Percentiles rank a stretch among this genome's conserved stretches.
These are phyloP conservation scores for Boletus smithii DNA, from an alignment of 1,284 basidiomycete genomes.

Conservation along the genomic window DNA sequence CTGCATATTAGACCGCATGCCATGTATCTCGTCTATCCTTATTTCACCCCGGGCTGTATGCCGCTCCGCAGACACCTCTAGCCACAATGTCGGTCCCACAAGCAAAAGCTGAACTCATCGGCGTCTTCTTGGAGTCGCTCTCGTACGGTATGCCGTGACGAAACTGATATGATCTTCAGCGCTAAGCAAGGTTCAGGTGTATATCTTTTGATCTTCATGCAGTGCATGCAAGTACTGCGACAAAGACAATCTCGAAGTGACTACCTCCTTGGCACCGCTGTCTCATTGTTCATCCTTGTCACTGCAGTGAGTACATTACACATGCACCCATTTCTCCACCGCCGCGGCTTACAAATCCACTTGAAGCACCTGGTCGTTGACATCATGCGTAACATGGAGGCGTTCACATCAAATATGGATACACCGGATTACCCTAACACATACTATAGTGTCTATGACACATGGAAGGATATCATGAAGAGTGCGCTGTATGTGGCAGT, in stretches of 20 bases:
- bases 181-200: conserved; percentile 7
- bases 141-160: conserved; percentile 12
- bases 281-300: conserved; percentile 19
- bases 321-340: background rate
- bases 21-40: background rate
- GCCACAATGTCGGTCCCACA: background rate
- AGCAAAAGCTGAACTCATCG: conserved; percentile 14
- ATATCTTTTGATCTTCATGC: conserved; percentile 14
- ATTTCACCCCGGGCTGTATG: background rate
- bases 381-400: conserved; percentile 13
- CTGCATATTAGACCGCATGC: background rate
- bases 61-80: background rate
- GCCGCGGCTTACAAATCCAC: background rate
- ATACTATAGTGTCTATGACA: conserved; percentile 11
- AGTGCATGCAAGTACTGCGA: conserved; percentile 16
- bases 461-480: conserved; percentile 12
- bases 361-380: conserved; percentile 18
- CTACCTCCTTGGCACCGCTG: conserved; percentile 18
- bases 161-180: no score
- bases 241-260: conserved; percentile 11
- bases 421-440: conserved; percentile 7
- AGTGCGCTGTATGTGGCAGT: conserved; percentile 15
- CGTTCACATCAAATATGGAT: conserved; percentile 16
- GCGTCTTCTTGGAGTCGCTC: conserved; percentile 17
- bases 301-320: conserved; percentile 12